These are phyloP conservation scores for Hemileccinum impolitum DNA, from an alignment of 768 basidiomycete species.

Conservation along the genomic window DNA sequence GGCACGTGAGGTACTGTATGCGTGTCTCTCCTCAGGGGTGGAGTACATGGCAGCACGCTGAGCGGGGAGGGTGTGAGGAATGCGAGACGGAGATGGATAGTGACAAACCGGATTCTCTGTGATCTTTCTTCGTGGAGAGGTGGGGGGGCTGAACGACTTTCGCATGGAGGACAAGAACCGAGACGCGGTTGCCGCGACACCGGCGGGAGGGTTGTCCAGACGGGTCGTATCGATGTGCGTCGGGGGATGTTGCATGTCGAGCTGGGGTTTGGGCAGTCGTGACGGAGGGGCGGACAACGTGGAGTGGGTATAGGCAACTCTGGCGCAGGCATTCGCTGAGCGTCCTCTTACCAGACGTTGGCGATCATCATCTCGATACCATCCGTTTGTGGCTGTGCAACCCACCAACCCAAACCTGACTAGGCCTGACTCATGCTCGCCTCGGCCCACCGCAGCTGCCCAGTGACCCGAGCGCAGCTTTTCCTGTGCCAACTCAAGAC, in stretches of 20 bases:
- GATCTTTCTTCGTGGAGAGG: constrained; percentile 20
- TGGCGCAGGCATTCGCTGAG: too few species aligned
- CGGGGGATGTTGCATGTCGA: constrained; percentile 14
- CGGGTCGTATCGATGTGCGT: constrained; percentile 7
- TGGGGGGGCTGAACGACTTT: constrained; percentile 23
- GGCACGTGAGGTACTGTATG: constrained; percentile 31
- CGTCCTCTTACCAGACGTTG: constrained; percentile 1
- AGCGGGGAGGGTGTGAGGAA: constrained; percentile 7
- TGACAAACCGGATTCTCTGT: constrained; percentile 17
- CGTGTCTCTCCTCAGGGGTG: constrained; percentile 38
- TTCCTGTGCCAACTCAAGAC: too few species aligned
- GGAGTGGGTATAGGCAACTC: constrained; percentile 7
- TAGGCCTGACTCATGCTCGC: background rate
- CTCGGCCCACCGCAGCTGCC: background rate
- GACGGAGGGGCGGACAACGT: constrained; percentile 6
- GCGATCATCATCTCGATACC: background rate
- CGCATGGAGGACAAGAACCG: constrained; percentile 31
- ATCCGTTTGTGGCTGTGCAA: background rate
- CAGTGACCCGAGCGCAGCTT: background rate
- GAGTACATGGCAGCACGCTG: constrained; percentile 40
- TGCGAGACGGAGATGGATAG: background rate
- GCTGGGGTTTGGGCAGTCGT: too few species aligned
- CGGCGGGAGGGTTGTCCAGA: background rate
- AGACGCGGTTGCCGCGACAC: constrained; percentile 23
- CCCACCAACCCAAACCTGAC: too few species aligned